Evolutionary conservation across 164 flowering plant genomes (phyloP).

Genomic region (Vitis rupestris): DNA sequence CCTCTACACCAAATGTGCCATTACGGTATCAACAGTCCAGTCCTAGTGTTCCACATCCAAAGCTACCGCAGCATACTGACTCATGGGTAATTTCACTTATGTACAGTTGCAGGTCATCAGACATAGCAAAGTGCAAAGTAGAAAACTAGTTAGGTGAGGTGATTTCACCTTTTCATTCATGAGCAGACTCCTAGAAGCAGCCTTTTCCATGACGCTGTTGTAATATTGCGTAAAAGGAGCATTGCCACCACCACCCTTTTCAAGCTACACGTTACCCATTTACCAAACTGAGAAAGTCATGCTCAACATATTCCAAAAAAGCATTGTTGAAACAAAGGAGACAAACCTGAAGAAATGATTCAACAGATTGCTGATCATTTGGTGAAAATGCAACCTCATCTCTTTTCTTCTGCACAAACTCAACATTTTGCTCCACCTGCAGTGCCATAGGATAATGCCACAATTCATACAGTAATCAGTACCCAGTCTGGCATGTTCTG

Average conservation of each 20-base stretch:
- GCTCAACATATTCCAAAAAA: background rate
- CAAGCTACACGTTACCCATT: conserved; percentile 41
- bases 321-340: background rate
- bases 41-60: too few species aligned
- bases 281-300: background rate
- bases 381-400: conserved; percentile 87
- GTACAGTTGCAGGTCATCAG: background rate
- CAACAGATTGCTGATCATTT: conserved; percentile 66
- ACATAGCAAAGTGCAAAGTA: background rate
- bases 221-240: conserved; percentile 53
- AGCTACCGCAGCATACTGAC: too few species aligned
- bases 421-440: conserved; percentile 83
- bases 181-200: conserved; percentile 34
- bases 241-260: conserved; percentile 32
- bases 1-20: background rate
- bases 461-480: background rate
- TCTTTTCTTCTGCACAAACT: conserved; percentile 72
- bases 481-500: background rate
- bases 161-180: conserved; percentile 29
- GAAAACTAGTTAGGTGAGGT: conserved; percentile 3
- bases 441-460: conserved; percentile 2
- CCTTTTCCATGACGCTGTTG: conserved; percentile 48
- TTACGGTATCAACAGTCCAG: background rate
- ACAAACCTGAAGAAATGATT: conserved; percentile 81
- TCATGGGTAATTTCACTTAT: background rate